Evolutionary conservation across 441 rosid genomes (phyloP).

Genomic region (Gossypium lobatum): DNA sequence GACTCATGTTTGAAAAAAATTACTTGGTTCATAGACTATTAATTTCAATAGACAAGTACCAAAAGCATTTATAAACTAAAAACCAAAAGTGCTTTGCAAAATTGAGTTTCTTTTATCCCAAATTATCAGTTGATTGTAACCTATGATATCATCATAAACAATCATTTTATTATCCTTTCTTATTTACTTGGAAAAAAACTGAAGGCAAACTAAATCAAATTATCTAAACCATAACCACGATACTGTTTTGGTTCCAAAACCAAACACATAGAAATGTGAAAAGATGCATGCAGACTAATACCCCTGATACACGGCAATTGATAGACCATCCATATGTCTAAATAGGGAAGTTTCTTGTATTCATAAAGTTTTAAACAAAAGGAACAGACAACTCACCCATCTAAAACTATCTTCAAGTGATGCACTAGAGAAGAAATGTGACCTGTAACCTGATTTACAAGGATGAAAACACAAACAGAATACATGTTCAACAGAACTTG

Average conservation of each 20-base stretch:
- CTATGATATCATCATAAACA: neutral
- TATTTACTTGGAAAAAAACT: neutral
- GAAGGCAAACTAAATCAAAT: neutral
- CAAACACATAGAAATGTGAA: neutral
- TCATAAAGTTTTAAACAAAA: neutral
- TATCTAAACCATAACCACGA: slow-evolving; percentile 1
- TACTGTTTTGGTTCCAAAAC: neutral
- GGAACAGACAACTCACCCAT: slow-evolving; percentile 63
- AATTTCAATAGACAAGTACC: neutral
- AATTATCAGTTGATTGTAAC: neutral
- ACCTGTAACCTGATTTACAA: slow-evolving; percentile 75
- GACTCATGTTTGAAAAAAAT: neutral
- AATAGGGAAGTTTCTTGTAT: neutral
- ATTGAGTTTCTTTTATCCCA: neutral
- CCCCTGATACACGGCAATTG: neutral
- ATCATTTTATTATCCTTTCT: neutral
- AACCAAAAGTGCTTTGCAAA: neutral
- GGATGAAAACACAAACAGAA: slow-evolving; percentile 13
- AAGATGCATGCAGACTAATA: neutral
- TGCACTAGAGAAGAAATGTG: slow-evolving; percentile 96
- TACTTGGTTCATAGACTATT: neutral
- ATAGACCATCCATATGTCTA: neutral
- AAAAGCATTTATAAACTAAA: neutral
- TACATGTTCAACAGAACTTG: neutral
- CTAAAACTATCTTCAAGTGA: slow-evolving; percentile 95